Evolutionary conservation across 78 protist genomes (phyloP), one percentile per base, ranked within the genome.

Genomic region (Parvularia atlantis): DNA sequence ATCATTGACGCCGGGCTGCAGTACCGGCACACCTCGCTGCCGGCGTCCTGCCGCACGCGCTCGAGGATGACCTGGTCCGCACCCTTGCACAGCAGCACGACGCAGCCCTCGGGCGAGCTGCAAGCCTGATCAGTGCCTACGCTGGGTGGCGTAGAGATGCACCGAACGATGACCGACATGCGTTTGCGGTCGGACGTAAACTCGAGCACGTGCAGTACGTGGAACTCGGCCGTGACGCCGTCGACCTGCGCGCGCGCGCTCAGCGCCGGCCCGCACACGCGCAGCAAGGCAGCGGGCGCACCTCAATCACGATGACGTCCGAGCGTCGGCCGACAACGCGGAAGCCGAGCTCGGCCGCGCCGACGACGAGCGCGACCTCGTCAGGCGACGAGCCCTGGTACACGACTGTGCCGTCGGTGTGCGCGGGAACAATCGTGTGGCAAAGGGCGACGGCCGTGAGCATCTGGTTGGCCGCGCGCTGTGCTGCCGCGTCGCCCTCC

Each of bases 381-480:
- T 92, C 97, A 1, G 97, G 97, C 7, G 93, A 87, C 44, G 84
- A 64, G 11, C 93, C 91, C 66, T 84, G 83, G 71, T 77, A 77
- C 54, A 53, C 57, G 46, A 64, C 17, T 48, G 1, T 17, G 33
- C 68, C 68, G 9, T 14, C 48, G 37, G 41, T 46, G 28, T 1
- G 41, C 66, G 78, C 89, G 52, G 82, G 73, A 2, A 84, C 41
- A 19, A 84, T 84, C 0, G 89, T 84, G 59, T 84, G 81, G 62
- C 89, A 84, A 31, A 84, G 68, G 19, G 84, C 89, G 50, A 72
- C 37, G 30, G 48, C 69, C 0, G 76, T 71, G 28, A 71, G 67
- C 0, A 41, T 60, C 40, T 71, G n/a, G n/a, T n/a, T n/a, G n/a
- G n/a, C n/a, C n/a, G n/a, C n/a, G n/a, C n/a, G n/a, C n/a, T n/a